These are phyloP conservation scores for Vachellia pachyceras DNA, from an alignment of 306 rosid species.

Conservation along the genomic window DNA sequence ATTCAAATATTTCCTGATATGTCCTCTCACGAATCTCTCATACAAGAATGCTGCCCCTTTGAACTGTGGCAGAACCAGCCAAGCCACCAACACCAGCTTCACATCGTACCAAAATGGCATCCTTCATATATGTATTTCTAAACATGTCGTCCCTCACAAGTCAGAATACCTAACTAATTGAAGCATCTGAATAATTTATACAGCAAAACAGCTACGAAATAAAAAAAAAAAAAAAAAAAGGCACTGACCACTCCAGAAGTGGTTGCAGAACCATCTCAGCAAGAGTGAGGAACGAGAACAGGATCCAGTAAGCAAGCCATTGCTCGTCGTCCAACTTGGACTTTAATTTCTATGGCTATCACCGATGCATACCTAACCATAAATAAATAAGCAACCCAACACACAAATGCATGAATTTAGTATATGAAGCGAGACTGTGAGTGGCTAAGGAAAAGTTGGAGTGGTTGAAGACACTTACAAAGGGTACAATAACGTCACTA, in stretches of 20 bases:
- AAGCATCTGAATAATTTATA: conserved; percentile 1
- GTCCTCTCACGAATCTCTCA: conserved; percentile 65
- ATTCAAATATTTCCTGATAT: conserved; percentile 49
- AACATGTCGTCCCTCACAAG: too few relatives aligned
- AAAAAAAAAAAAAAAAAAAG: too few relatives aligned
- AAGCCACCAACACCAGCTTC: conserved; percentile 75
- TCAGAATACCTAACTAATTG: too few relatives aligned
- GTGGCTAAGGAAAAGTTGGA: too few relatives aligned
- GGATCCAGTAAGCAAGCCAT: conserved; percentile 97
- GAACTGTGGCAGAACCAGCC: conserved; percentile 91
- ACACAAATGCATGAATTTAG: background rate
- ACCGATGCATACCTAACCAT: conserved; percentile 81
- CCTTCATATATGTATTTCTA: too few relatives aligned
- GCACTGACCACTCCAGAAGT: conserved; percentile 63
- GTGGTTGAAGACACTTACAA: conserved; percentile 56
- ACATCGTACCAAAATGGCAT: conserved; percentile 75
- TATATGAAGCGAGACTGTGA: too few relatives aligned
- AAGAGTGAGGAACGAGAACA: conserved; percentile 88
- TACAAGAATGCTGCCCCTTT: conserved; percentile 92
- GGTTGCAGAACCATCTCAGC: conserved; percentile 76
- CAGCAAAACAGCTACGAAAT: background rate
- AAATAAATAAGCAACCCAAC: background rate
- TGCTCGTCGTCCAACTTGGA: conserved; percentile 79
- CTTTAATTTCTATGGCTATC: conserved; percentile 76
- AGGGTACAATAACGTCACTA: conserved; percentile 73